Evolutionary conservation across 2,329 filamentous ascomycete genomes (phyloP), one percentile per base, ranked within the genome.

Genomic region (Paecilomyces variotii): DNA sequence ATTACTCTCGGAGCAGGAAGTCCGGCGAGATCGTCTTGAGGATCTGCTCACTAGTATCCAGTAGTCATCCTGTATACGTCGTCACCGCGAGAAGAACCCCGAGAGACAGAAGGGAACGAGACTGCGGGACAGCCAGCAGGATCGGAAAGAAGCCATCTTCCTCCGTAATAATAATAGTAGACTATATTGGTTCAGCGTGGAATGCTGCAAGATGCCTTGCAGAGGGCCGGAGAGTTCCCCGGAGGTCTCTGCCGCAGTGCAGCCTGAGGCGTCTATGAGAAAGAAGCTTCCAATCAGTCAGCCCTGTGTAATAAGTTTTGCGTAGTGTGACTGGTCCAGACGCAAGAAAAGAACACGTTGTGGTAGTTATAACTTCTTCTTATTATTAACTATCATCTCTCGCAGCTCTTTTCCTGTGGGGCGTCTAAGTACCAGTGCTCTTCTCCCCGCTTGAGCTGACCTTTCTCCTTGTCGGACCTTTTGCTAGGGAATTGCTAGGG

Each of bases 331-430:
- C 50, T 26, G 50, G 50, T 12, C 50, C 25, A 53, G 7, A 24
- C 4, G 14, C 6, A 27, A 34, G 56, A 64, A 66, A 63, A 65
- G 64, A 67, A 67, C 65, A 67, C 65, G 64, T 67, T 67, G 61
- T 19, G 19, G 19, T 19, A 60, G 25, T n/a, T 52, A 27, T 28
- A 19, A 19, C 19, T 19, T 19, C 19, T 19, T 19, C 19, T 19
- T 19, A 19, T 19, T 19, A 19, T 19, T 19, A 19, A 19, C n/a
- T 28, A 28, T 14, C 27, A 27, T 52, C 54, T 26, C 19, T 45
- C 14, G 39, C 4, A 45, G 19, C 14, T 24, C 39, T 45, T n/a
- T 39, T 39, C 7, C 7, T 49, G 54, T 55, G 54, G 54, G 28
- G 32, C 27, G 12, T 26, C 39, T 25, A 19, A 19, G 19, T 19